These are phyloP conservation scores for Rhizophora apiculata DNA, from an alignment of 345 rosid genomes.

Conservation along the genomic window DNA sequence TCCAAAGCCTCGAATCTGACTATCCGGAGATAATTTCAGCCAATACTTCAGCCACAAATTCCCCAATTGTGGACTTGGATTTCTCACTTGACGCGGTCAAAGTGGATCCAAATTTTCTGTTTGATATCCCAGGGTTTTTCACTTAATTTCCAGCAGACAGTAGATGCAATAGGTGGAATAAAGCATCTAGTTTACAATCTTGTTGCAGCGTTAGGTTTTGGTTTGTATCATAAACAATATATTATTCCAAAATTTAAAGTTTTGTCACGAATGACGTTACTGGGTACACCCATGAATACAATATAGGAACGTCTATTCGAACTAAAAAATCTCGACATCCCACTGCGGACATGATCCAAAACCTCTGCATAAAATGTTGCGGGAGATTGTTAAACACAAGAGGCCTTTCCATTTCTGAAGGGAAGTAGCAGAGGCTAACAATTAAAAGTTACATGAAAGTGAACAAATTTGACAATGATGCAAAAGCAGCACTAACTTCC, in stretches of 20 bases:
- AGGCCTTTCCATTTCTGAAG: too few species aligned
- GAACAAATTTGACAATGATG: background rate
- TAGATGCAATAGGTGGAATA: constrained; percentile 9
- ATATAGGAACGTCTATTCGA: background rate
- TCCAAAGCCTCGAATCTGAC: constrained; percentile 41
- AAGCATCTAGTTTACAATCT: constrained; percentile 5
- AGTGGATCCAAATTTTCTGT: constrained; percentile 53
- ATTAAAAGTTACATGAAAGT: background rate
- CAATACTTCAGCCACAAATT: constrained; percentile 66
- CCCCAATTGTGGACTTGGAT: constrained; percentile 66
- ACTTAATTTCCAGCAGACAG: constrained; percentile 24
- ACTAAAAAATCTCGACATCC: background rate
- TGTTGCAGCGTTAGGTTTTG: constrained; percentile 7
- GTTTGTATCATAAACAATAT: constrained; percentile 12
- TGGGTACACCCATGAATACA: background rate
- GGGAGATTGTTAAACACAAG: too few species aligned
- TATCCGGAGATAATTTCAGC: constrained; percentile 48
- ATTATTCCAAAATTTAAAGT: constrained; percentile 15
- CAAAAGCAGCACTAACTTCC: background rate
- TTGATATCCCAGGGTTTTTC: constrained; percentile 41
- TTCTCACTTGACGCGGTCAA: constrained; percentile 63
- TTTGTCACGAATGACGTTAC: constrained; percentile 3
- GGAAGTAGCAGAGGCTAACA: too few species aligned
- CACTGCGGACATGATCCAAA: background rate
- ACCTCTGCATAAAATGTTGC: too few species aligned